A percentile compares a stretch with the other conserved stretches of the same genome.
phyloP scores from a whole-genome alignment of 495 filamentous ascomycete species.

The Bacidia gigantensis region DNA sequence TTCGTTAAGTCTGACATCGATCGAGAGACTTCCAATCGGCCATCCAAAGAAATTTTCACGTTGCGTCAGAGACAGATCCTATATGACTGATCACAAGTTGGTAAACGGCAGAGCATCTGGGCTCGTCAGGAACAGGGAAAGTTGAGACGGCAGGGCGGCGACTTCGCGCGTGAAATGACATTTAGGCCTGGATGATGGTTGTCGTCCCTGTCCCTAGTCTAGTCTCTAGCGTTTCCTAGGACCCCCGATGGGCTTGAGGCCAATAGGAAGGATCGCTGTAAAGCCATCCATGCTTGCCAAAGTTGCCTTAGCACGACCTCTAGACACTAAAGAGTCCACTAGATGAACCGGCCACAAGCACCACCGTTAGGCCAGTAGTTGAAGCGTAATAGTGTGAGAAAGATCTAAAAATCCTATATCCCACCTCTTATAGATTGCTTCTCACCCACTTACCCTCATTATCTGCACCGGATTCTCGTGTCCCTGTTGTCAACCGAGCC shows the following conservation, averaged over 20 bases:
- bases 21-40: not conserved
- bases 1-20: too few species aligned
- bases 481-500: not conserved
- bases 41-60: too few species aligned
- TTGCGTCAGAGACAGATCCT: too few species aligned
- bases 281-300: too few species aligned
- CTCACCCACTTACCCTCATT: not conserved
- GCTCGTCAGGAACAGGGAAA: not conserved
- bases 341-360: not conserved
- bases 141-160: not conserved
- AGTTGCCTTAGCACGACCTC: too few species aligned
- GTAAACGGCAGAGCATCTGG: not conserved
- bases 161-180: not conserved
- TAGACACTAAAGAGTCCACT: not conserved
- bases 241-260: not conserved
- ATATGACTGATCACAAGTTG: too few species aligned
- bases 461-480: not conserved
- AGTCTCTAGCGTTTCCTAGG: not conserved
- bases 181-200: not conserved
- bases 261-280: not conserved
- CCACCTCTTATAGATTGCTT: not conserved
- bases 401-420: not conserved
- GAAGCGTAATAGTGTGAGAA: too few species aligned
- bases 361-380: not conserved
- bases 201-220: not conserved